Percentiles rank a stretch among this genome's conserved stretches.
Evolutionary conservation across 176 grass and related monocot genomes (phyloP).

Genomic region (Raddia guianensis): DNA sequence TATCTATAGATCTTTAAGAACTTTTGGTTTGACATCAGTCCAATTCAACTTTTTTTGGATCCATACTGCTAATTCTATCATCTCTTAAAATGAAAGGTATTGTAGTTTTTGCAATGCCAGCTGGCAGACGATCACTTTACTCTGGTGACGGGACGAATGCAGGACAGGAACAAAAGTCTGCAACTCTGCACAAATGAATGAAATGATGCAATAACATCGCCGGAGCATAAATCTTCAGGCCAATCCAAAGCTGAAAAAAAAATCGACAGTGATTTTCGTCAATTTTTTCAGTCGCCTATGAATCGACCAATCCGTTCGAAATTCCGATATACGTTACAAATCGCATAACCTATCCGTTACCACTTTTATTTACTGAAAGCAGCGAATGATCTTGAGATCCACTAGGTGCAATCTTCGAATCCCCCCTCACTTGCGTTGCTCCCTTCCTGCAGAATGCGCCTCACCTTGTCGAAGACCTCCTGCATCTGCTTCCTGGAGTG

Average conservation of each 20-base stretch:
- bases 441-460: conserved; percentile 50
- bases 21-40: not conserved
- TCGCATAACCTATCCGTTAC: not conserved
- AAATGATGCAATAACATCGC: too few species aligned
- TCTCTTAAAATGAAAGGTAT: not conserved
- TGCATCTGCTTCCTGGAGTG: conserved; percentile 85
- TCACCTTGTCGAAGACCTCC: conserved; percentile 56
- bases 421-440: conserved; percentile 9
- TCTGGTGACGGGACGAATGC: not conserved
- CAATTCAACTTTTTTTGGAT: not conserved
- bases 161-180: too few species aligned
- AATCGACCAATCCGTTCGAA: not conserved
- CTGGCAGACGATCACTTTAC: not conserved
- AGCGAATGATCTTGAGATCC: not conserved
- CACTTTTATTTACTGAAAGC: not conserved
- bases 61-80: not conserved
- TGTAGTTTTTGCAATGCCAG: not conserved
- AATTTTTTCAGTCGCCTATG: too few species aligned
- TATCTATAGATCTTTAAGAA: not conserved
- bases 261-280: too few species aligned
- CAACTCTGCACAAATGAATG: too few species aligned
- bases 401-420: conserved; percentile 17
- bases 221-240: too few species aligned
- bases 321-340: not conserved
- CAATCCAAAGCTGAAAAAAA: too few species aligned